Percentiles rank a stretch among this genome's conserved stretches.
phyloP scores from a whole-genome alignment of 179 eudicot species.

The Nepenthes alata region DNA sequence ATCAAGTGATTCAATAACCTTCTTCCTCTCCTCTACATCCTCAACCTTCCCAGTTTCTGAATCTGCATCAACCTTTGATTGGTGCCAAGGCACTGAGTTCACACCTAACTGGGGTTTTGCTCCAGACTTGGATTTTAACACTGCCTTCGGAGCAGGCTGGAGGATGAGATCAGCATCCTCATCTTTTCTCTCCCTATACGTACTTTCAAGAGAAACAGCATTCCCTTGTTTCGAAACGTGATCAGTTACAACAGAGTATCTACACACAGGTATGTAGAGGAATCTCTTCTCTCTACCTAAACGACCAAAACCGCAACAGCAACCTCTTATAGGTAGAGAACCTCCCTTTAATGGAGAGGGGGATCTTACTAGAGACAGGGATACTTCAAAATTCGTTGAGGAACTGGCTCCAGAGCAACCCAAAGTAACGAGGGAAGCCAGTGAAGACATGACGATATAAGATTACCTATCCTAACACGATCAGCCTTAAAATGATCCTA shows the following conservation, averaged over 20 bases:
- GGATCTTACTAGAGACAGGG: slow-evolving; percentile 8
- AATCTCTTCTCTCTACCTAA: slow-evolving; percentile 39
- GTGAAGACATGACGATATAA: slow-evolving; percentile 38
- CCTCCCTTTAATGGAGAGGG: slow-evolving; percentile 13
- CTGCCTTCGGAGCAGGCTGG: slow-evolving; percentile 61
- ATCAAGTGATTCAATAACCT: slow-evolving; percentile 75
- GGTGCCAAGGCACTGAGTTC: slow-evolving; percentile 24
- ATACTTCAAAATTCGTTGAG: slow-evolving; percentile 42
- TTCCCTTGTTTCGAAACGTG: slow-evolving; percentile 61
- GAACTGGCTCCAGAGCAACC: slow-evolving; percentile 55
- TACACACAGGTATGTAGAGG: slow-evolving; percentile 34
- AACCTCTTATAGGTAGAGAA: slow-evolving; percentile 35
- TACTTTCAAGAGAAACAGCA: slow-evolving; percentile 51
- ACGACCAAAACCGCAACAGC: slow-evolving; percentile 33
- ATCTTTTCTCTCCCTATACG: slow-evolving; percentile 44
- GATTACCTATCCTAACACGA: too few relatives aligned
- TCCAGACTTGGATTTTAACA: slow-evolving; percentile 37
- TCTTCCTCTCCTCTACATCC: slow-evolving; percentile 44
- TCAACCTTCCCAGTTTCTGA: slow-evolving; percentile 23
- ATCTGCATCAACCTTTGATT: slow-evolving; percentile 13
- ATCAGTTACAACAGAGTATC: slow-evolving; percentile 62
- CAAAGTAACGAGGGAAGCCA: slow-evolving; percentile 82
- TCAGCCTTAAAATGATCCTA: too few relatives aligned
- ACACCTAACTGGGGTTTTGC: slow-evolving; percentile 20
- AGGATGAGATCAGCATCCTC: slow-evolving; percentile 51